phyloP scores from a whole-genome alignment of 169 alveolate genomes.

The Cryptosporidium sp. region DNA sequence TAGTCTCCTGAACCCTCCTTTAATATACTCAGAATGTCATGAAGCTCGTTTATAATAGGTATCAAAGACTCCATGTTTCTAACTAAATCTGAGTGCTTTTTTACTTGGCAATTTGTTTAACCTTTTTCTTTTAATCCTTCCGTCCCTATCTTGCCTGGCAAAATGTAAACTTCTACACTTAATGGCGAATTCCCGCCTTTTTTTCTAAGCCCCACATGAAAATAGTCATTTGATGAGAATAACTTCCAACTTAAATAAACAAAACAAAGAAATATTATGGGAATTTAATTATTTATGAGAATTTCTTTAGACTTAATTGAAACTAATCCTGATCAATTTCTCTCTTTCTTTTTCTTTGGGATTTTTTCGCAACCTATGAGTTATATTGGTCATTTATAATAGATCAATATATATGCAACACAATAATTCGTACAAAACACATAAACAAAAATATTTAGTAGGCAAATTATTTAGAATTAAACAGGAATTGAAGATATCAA shows the following conservation, averaged over 20 bases:
- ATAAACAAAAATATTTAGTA: neutral
- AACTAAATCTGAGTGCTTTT: neutral
- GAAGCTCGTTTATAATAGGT: slow-evolving; percentile 52
- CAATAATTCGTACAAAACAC: too few species aligned
- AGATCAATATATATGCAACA: too few species aligned
- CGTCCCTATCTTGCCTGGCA: neutral
- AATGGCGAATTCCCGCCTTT: neutral
- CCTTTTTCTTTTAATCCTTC: neutral
- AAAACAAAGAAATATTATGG: neutral
- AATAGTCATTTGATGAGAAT: neutral
- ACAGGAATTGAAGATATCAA: neutral
- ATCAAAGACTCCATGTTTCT: slow-evolving; percentile 54
- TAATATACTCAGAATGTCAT: slow-evolving; percentile 28
- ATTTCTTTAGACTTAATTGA: neutral
- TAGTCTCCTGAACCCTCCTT: slow-evolving; percentile 10
- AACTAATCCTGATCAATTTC: neutral
- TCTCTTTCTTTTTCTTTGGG: too few species aligned
- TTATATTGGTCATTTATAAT: too few species aligned
- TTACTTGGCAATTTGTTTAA: neutral
- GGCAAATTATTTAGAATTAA: neutral
- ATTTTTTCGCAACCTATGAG: neutral
- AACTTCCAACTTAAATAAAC: neutral
- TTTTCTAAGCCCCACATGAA: neutral
- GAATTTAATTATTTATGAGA: neutral
- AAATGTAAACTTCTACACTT: slow-evolving; percentile 20